Conservation (phyloP, 192 early-diverging fungal genomes). For the Entomortierella beljakovae region DNA sequence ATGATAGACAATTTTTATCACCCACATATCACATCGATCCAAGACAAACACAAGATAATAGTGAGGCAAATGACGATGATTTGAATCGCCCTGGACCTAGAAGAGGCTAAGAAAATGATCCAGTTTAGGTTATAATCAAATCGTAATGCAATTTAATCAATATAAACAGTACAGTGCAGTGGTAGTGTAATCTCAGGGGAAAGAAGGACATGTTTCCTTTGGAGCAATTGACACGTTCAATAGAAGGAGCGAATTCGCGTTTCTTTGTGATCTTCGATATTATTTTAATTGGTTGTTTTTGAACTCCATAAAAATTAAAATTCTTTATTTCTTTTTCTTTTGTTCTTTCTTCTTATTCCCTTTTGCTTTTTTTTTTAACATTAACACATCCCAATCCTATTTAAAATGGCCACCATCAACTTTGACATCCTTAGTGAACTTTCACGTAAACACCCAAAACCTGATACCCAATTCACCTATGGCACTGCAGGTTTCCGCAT, state of each 20-base stretch:
- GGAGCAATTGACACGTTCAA: no score
- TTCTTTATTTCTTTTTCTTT: not conserved
- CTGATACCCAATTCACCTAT: slow-evolving; percentile 76
- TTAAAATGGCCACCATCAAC: slow-evolving; percentile 53
- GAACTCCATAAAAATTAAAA: not conserved
- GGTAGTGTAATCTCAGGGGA: no score
- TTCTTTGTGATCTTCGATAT: not conserved
- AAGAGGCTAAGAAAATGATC: no score
- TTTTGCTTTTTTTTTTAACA: slow-evolving; percentile 11
- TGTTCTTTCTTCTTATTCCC: not conserved
- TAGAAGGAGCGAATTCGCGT: not conserved
- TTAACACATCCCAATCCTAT: slow-evolving; percentile 15
- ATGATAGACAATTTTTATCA: not conserved
- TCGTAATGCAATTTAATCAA: no score
- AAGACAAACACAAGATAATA: not conserved
- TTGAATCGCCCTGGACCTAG: not conserved
- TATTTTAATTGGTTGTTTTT: no score
- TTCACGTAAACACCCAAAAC: slow-evolving; percentile 80
- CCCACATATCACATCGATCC: not conserved
- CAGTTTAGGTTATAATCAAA: no score
- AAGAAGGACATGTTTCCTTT: no score
- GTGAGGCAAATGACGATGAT: not conserved
- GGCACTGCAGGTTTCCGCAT: slow-evolving; percentile 99
- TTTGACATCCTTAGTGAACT: slow-evolving; percentile 55
- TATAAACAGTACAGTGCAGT: no score